A percentile compares a stretch with the other conserved stretches of the same genome.
Conservation (phyloP, 2,329 filamentous ascomycete species). For the Parascedosporium putredinis region DNA sequence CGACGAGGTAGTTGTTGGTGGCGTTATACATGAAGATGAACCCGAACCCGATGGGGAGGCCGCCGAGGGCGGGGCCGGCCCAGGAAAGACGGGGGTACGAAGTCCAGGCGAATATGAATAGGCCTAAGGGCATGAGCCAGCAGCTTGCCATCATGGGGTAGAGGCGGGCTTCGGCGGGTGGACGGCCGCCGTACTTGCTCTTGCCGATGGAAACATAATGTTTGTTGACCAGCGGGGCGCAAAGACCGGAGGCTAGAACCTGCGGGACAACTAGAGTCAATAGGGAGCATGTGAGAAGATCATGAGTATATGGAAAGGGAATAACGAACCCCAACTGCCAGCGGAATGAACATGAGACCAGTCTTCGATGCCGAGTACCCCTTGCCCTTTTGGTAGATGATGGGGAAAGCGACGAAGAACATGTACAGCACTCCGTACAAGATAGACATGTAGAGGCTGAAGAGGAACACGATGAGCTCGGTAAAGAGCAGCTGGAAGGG, state of each 20-base stretch:
- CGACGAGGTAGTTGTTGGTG: slow-evolving; percentile 57
- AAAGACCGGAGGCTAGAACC: slow-evolving; percentile 16
- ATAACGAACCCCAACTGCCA: slow-evolving; percentile 47
- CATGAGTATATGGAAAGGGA: slow-evolving; percentile 33
- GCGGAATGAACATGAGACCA: slow-evolving; percentile 52
- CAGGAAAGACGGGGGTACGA: slow-evolving; percentile 46
- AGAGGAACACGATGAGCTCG: slow-evolving; percentile 56
- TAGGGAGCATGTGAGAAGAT: not conserved
- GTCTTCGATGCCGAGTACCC: slow-evolving; percentile 49
- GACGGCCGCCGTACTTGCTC: slow-evolving; percentile 32
- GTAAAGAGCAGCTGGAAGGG: slow-evolving; percentile 56
- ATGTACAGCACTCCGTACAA: slow-evolving; percentile 45
- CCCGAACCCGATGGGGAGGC: slow-evolving; percentile 42
- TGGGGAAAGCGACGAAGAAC: slow-evolving; percentile 44
- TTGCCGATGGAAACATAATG: slow-evolving; percentile 34
- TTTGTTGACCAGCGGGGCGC: slow-evolving; percentile 42
- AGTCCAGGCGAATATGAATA: slow-evolving; percentile 60
- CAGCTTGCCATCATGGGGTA: slow-evolving; percentile 50
- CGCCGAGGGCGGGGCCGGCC: slow-evolving; percentile 36
- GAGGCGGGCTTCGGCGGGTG: slow-evolving; percentile 53
- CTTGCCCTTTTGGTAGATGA: slow-evolving; percentile 49
- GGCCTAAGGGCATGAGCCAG: slow-evolving; percentile 44
- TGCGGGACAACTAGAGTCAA: not conserved
- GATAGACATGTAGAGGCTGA: slow-evolving; percentile 54
- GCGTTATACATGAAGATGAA: slow-evolving; percentile 56